Evolutionary conservation across 2,329 filamentous ascomycete species (phyloP), one percentile per base, ranked within the genome.

Genomic region (Daldinia sp.): DNA sequence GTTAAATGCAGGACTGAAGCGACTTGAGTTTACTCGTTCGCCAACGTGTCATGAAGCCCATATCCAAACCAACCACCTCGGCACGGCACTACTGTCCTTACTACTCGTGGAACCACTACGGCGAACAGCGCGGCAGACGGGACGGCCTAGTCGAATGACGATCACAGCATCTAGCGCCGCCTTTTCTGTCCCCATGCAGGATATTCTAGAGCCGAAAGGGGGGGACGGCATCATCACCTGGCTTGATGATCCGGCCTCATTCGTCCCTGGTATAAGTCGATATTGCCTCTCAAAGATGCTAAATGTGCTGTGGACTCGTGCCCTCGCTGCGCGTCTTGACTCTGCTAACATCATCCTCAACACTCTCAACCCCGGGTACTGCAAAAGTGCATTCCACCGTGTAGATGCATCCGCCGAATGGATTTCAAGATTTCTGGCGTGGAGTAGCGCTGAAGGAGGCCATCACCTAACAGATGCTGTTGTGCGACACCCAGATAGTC

Each of bases 231-330:
- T 70, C 33, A 48, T 73, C 9, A 18, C 20, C 20, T 65, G 59
- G 51, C 55, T 74, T 13, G 70, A 74, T 15, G 48, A 71, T 30
- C 62, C 65, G 50, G 60, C 50, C 7, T 67, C 70, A 2, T 73
- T 73, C 23, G 54, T 42, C 46, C 65, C 64, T 20, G 70, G 60
- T 30, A 56, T 50, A 13, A 56, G 46, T 28, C 72, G 66, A 9
- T 74, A 74, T 42, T 60, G 48, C 30, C 53, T 66, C 41, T 73
- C 61, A 1, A 73, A 73, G 65, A 58, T 74, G 23, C 66, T 74
- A 12, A 58, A 68, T 33, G 13, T 73, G 13, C 18, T 74, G 0
- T 73, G 73, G 70, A 70, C 60, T 18, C 64, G 69, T 4, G 69
- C 65, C 28, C 57, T 73, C 2, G 67, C 59, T 2, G 28, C 57